Conservation (phyloP, 805 yeast species). For the Ogataea glucozyma region DNA sequence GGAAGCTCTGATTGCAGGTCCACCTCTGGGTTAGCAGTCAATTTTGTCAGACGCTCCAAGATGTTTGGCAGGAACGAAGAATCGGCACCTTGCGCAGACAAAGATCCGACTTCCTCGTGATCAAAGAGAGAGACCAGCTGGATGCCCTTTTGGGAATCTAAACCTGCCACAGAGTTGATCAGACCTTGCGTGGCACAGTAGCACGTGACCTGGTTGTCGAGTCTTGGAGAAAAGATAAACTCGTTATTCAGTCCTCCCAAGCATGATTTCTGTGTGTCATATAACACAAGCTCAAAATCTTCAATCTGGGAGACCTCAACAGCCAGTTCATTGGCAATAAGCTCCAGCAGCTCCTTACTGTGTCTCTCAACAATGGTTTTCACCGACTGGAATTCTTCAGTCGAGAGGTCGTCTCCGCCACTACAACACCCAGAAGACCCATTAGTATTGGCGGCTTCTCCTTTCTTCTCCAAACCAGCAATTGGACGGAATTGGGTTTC, state of each 20-base stretch:
- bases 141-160: constrained; percentile 55
- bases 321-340: constrained; percentile 65
- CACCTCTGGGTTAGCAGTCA: constrained; percentile 41
- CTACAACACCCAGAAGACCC: constrained; percentile 41
- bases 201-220: constrained; percentile 89
- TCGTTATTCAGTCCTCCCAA: constrained; percentile 91
- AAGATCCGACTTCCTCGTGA: constrained; percentile 94
- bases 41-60: constrained; percentile 61
- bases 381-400: constrained; percentile 63
- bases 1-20: constrained; percentile 35
- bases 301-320: constrained; percentile 61
- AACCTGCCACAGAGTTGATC: constrained; percentile 41
- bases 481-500: constrained; percentile 87
- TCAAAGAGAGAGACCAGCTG: constrained; percentile 83
- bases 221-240: constrained; percentile 86
- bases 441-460: constrained; percentile 1
- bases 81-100: constrained; percentile 95
- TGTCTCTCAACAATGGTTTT: constrained; percentile 72
- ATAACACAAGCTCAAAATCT: constrained; percentile 86
- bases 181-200: constrained; percentile 76
- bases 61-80: constrained; percentile 86
- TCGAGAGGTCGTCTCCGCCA: constrained; percentile 50
- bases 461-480: constrained; percentile 51
- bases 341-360: constrained; percentile 63
- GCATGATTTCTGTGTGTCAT: constrained; percentile 79